Conservation (phyloP, 139 green algal species). For the Axilococcus clingmanii region DNA sequence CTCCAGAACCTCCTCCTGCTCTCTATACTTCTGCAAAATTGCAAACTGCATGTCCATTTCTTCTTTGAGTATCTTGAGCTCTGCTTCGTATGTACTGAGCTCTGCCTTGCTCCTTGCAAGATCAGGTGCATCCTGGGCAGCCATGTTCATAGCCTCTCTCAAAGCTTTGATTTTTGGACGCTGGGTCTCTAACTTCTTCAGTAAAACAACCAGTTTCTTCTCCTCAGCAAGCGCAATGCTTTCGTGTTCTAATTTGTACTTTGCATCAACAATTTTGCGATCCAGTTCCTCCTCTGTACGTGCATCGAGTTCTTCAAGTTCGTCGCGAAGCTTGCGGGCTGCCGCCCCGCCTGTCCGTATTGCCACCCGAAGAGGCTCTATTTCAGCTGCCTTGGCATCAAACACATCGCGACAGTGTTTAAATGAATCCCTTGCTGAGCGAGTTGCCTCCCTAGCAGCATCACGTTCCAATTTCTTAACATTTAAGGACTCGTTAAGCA, state of each 20-base stretch:
- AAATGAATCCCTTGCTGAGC: conserved; percentile 16
- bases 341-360: neutral
- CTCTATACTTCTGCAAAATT: conserved; percentile 27
- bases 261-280: conserved; percentile 10
- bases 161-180: conserved; percentile 19
- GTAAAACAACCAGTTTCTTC: conserved; percentile 20
- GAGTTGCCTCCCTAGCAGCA: conserved; percentile 8
- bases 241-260: conserved; percentile 34
- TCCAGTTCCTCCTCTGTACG: conserved; percentile 34
- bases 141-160: neutral
- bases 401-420: conserved; percentile 6
- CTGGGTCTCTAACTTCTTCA: conserved; percentile 34
- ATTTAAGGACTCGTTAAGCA: conserved; percentile 35
- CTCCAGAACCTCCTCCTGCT: conserved; percentile 7
- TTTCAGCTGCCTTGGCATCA: conserved; percentile 12
- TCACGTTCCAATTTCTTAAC: conserved; percentile 33
- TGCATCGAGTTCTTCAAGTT: conserved; percentile 28
- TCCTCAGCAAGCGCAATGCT: conserved; percentile 31
- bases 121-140: conserved; percentile 9
- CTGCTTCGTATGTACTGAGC: conserved; percentile 19
- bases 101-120: conserved; percentile 2
- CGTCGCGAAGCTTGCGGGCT: conserved; percentile 6
- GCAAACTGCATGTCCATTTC: conserved; percentile 17
- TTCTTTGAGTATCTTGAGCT: conserved; percentile 12
- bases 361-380: conserved; percentile 21